Evolutionary conservation across 495 filamentous ascomycete genomes (phyloP).

Genomic region (Trichoderma virens): DNA sequence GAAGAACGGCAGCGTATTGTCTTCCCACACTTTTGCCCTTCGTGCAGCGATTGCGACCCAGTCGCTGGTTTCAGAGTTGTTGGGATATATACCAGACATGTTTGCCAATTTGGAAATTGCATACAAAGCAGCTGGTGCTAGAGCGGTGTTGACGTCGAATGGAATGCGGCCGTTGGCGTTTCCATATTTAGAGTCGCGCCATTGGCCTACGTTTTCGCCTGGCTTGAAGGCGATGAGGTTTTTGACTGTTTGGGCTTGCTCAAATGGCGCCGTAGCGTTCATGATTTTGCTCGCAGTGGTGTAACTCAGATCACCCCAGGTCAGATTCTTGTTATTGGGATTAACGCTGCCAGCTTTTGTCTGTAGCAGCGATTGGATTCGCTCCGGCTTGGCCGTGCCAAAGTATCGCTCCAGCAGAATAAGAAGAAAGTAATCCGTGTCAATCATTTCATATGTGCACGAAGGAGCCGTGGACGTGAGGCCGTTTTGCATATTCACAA

Average conservation of each 20-base stretch:
- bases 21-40: slow-evolving; percentile 57
- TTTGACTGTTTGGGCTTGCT: slow-evolving; percentile 32
- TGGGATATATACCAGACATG: slow-evolving; percentile 39
- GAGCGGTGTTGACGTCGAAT: slow-evolving; percentile 58
- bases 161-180: slow-evolving; percentile 57
- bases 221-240: slow-evolving; percentile 53
- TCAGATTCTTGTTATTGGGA: slow-evolving; percentile 40
- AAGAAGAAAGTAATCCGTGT: slow-evolving; percentile 56
- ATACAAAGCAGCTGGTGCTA: slow-evolving; percentile 53
- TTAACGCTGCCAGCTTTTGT: slow-evolving; percentile 36
- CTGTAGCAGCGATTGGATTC: slow-evolving; percentile 41
- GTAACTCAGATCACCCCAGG: slow-evolving; percentile 43
- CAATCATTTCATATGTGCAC: slow-evolving; percentile 59
- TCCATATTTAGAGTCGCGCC: slow-evolving; percentile 54
- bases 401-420: slow-evolving; percentile 54
- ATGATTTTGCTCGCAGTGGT: slow-evolving; percentile 52
- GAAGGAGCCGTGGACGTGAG: slow-evolving; percentile 43
- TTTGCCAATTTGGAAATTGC: slow-evolving; percentile 46
- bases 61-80: slow-evolving; percentile 23
- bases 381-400: slow-evolving; percentile 32
- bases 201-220: slow-evolving; percentile 51
- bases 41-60: slow-evolving; percentile 39
- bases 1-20: slow-evolving; percentile 53
- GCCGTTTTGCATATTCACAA: slow-evolving; percentile 45
- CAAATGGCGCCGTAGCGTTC: slow-evolving; percentile 46